phyloP scores from a whole-genome alignment of 495 filamentous ascomycete species.

The Thozetella sp. region DNA sequence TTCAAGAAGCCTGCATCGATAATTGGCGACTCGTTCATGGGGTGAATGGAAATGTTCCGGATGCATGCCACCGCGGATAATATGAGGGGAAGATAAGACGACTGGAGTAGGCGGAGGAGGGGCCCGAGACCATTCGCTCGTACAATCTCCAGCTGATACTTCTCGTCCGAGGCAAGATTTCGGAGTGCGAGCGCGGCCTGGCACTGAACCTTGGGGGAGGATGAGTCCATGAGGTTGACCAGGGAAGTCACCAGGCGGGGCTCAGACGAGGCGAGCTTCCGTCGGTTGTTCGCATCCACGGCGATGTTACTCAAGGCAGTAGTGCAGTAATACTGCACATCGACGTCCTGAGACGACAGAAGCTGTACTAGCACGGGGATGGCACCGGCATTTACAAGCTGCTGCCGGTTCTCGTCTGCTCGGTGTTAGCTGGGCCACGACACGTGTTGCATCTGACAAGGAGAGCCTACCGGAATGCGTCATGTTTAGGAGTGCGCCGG shows the following conservation, averaged over 20 bases:
- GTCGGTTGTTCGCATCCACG: conserved; percentile 87
- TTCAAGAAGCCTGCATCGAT: conserved; percentile 96
- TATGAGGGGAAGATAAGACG: conserved; percentile 92
- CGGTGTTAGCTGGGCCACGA: conserved; percentile 20
- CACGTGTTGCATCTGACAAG: not conserved
- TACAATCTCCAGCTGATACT: conserved; percentile 98
- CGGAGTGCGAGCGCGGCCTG: conserved; percentile 93
- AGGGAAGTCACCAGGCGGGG: conserved; percentile 87
- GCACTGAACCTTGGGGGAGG: conserved; percentile 96
- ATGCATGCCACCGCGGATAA: conserved; percentile 98
- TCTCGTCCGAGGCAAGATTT: conserved; percentile 96
- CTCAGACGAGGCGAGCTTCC: conserved; percentile 86
- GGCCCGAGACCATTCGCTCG: conserved; percentile 81
- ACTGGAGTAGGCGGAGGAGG: conserved; percentile 86
- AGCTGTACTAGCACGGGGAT: conserved; percentile 96
- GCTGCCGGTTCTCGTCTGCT: conserved; percentile 93
- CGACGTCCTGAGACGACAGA: conserved; percentile 87
- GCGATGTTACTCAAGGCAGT: conserved; percentile 98
- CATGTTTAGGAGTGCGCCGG: conserved; percentile 96
- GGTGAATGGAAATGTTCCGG: conserved; percentile 98
- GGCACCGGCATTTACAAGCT: conserved; percentile 93
- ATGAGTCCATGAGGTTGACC: conserved; percentile 95
- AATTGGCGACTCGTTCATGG: conserved; percentile 98
- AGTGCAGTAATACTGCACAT: conserved; percentile 99
- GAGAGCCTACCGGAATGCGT: conserved; percentile 88